A percentile compares a stretch with the other conserved stretches of the same genome.
Conservation (phyloP, 257 asterid genomes). For the Coffea canephora region DNA sequence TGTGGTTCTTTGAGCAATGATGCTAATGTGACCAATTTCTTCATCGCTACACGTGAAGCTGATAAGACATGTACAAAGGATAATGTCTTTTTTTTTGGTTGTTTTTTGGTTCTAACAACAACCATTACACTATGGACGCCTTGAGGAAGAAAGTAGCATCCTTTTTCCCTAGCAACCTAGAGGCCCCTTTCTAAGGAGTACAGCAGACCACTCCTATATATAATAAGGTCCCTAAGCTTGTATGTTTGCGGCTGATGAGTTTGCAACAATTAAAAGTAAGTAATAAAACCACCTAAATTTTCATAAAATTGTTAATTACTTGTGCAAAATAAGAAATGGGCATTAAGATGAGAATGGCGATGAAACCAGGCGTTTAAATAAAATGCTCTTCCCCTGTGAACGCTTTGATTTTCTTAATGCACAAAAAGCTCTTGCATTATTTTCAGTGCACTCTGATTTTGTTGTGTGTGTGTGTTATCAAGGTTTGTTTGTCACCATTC, state of each 20-base stretch:
- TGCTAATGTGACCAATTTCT: neutral
- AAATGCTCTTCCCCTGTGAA: neutral
- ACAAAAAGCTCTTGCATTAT: neutral
- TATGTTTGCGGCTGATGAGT: neutral
- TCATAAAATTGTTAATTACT: neutral
- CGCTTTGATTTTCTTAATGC: neutral
- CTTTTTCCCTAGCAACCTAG: neutral
- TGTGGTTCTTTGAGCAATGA: neutral
- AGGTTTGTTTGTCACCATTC: neutral
- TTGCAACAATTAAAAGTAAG: neutral
- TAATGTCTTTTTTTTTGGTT: neutral
- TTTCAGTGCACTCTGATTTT: neutral
- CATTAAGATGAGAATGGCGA: neutral
- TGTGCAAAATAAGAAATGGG: neutral
- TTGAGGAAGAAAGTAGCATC: neutral
- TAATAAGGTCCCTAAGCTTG: neutral
- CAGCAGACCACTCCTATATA: neutral
- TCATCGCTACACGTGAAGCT: neutral
- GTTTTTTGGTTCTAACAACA: neutral
- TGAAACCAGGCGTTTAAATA: neutral
- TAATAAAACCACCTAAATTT: neutral
- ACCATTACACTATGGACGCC: neutral
- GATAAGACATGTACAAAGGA: neutral
- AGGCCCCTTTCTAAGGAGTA: neutral
- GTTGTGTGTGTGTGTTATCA: neutral